Base-by-base conservation (phyloP, 1,284 basidiomycete species). In the Hemileia vastatrix region DNA sequence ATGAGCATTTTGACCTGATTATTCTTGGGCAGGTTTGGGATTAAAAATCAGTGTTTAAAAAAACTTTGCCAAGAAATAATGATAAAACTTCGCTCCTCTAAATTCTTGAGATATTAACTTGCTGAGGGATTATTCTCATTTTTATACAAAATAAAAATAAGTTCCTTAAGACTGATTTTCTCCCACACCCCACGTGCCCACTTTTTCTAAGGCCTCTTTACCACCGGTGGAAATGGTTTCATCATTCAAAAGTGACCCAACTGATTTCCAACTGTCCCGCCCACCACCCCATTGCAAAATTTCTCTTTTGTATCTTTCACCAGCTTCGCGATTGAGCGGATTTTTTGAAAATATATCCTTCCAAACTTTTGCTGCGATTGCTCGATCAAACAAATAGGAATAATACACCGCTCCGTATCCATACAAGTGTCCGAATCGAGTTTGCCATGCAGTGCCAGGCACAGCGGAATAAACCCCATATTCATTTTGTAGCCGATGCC, bases 351-450 rank as follows among this genome's bases (percentile, higher is more conserved):
- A 75, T 21, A 76, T 55, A 9, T 67, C 27, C 23, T 55, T 48
- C 71, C 71, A 75, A 15, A 76, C 66, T 48, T 70, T 68, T 31
- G 65, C 64, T 1, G 75, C 75, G 24, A 76, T 74, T 11, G 70
- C 72, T 11, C 75, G 63, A 52, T 76, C 75, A 31, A 76, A 66
- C 15, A 75, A 60, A 64, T 76, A 76, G 47, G 71, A 71, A 66
- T 76, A 76, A 67, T 76, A 76, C 5, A 71, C 71, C 1, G 71
- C 68, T 15, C 72, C 73, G 58, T 76, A 76, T 4, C 73, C 73
- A 57, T 74, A 71, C 8, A 76, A 64, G 45, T 76, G 75, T 4
- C 72, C 72, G 57, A 76, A 76, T 13, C 67, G 62, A 2, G 67
- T 69, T 45, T 75, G 74, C 53, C 72, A 71, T n/a, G 24, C 15